Evolutionary conservation across 768 basidiomycete species (phyloP).

Genomic region (Pulveroboletus ravenelii): DNA sequence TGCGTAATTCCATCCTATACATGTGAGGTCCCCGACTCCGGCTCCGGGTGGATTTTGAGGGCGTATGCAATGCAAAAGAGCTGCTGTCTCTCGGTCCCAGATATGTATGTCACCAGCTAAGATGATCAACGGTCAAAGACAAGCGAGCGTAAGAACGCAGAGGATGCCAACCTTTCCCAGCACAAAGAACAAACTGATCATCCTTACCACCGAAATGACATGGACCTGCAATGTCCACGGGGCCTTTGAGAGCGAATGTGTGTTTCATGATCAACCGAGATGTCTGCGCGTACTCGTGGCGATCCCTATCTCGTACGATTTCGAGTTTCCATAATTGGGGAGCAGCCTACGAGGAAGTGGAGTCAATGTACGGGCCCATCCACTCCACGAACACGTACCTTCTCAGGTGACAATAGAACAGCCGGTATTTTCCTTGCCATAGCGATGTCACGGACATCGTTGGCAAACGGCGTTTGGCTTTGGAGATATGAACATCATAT

Average conservation of each 20-base stretch:
- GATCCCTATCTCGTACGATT: conserved; percentile 47
- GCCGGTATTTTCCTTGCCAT: conserved; percentile 41
- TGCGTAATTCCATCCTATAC: conserved; percentile 74
- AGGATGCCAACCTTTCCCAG: conserved; percentile 55
- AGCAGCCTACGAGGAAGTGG: conserved; percentile 45
- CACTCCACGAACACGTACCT: conserved; percentile 16
- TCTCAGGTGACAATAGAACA: conserved; percentile 39
- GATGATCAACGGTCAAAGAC: neutral
- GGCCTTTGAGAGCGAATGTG: conserved; percentile 65
- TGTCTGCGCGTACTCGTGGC: conserved; percentile 33
- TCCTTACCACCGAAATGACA: conserved; percentile 81
- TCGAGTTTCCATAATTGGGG: conserved; percentile 77
- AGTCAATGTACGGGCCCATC: conserved; percentile 4
- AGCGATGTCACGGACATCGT: conserved; percentile 51
- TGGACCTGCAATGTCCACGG: conserved; percentile 72
- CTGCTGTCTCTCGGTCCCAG: conserved; percentile 79
- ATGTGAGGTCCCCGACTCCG: conserved; percentile 64
- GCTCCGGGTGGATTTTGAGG: conserved; percentile 46
- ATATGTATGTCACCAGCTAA: conserved; percentile 79
- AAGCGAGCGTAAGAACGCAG: neutral
- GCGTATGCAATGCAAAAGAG: conserved; percentile 64
- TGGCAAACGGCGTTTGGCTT: conserved; percentile 52
- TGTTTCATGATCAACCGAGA: conserved; percentile 45
- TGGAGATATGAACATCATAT: conserved; percentile 10
- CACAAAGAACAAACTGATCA: conserved; percentile 74